Evolutionary conservation across 2,329 filamentous ascomycete genomes (phyloP), one percentile per base, ranked within the genome.

Genomic region (Cryphonectria nitschkei): DNA sequence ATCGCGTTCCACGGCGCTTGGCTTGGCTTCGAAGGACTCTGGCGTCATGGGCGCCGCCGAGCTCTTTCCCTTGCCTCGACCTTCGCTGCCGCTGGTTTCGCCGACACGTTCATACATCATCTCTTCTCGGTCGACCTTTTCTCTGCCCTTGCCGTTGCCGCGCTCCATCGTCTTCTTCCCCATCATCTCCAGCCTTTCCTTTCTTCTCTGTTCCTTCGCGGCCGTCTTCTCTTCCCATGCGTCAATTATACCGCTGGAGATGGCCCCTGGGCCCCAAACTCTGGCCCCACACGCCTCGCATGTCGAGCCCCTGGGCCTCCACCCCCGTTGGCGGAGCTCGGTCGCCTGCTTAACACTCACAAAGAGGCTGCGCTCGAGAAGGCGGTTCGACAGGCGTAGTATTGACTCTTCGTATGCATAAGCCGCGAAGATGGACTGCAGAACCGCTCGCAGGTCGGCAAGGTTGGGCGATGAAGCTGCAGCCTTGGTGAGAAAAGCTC

Each of bases 331-430:
- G 2, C 96, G 87, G 7, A 96, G 86, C 68, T 88, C 85, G 9
- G 92, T 89, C 6, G 94, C 91, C 75, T 93, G 88, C 60, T 90
- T 85, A 50, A 99, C 93, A 74, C 93, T 92, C 56, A 92, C 88
- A 76, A 98, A 99, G 7, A 97, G 86, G 76, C 96, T 96, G 75
- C 94, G 91, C 73, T 97, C 95, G 0, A 99, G 85, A 69, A 99
- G 89, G 4, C 92, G 88, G 78, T 95, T 97, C 0, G 96, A 94
- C 3, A 99, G 88, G 1, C 88, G 86, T 29, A 99, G 86, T 22
- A 99, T 93, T 0, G 93, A 95, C 79, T 95, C 93, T 80, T 99
- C 96, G 78, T 98, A 98, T 0, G 94, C 92, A 79, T 99, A 99
- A 0, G 96, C 95, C 0, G 95, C 90, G 81, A 99, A 98, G 69